A percentile compares a stretch with the other conserved stretches of the same genome.
Conservation (phyloP, 805 yeast species). For the Starmerella apis region DNA sequence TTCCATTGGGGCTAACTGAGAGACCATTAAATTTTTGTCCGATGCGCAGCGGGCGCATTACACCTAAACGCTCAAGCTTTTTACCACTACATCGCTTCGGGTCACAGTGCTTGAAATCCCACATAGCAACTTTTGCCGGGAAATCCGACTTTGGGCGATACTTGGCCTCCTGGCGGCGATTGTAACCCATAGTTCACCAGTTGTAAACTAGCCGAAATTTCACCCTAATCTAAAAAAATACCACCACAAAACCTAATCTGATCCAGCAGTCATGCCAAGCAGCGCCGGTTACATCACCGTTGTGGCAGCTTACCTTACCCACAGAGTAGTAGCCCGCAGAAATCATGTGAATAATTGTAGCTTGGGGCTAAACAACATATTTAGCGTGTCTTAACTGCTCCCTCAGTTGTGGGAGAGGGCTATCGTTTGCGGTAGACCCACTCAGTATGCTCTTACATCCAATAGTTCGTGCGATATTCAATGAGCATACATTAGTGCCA, state of each 20-base stretch:
- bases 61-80: conserved; percentile 77
- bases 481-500: conserved; percentile 16
- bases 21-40: conserved; percentile 90
- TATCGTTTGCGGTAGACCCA: neutral
- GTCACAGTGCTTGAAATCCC: conserved; percentile 97
- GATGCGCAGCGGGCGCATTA: conserved; percentile 66
- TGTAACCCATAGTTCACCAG: neutral
- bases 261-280: neutral
- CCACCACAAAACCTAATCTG: neutral
- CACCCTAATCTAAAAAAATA: neutral
- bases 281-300: neutral
- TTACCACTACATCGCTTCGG: conserved; percentile 96
- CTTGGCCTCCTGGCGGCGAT: conserved; percentile 19
- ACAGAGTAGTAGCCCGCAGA: neutral
- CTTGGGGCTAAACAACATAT: neutral
- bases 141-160: conserved; percentile 34
- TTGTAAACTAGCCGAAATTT: neutral
- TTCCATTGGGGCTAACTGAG: conserved; percentile 89
- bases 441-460: conserved; percentile 19
- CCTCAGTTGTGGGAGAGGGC: neutral
- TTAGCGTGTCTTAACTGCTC: neutral
- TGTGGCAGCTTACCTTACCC: neutral
- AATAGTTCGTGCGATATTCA: conserved; percentile 23
- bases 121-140: conserved; percentile 88
- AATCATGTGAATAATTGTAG: neutral